Evolutionary conservation across 2,329 filamentous ascomycete species (phyloP).

Genomic region (Mycosphaerelloides madeirae): DNA sequence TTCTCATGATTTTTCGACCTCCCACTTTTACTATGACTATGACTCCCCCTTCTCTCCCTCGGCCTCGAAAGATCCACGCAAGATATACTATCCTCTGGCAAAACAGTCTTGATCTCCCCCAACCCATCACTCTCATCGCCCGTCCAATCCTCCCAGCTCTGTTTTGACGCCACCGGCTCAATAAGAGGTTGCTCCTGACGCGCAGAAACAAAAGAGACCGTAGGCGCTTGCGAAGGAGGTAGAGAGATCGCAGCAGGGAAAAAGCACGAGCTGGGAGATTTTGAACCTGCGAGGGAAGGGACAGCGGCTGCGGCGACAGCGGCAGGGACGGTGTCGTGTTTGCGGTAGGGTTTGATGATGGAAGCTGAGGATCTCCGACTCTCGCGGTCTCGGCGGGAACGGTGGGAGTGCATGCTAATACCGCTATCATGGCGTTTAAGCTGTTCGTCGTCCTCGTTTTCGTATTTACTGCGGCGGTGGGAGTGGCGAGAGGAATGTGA

Average conservation of each 20-base stretch:
- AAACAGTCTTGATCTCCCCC: slow-evolving; percentile 42
- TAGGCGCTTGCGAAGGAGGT: slow-evolving; percentile 17
- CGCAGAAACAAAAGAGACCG: background rate
- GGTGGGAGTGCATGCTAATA: slow-evolving; percentile 23
- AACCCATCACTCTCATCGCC: slow-evolving; percentile 29
- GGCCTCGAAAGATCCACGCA: slow-evolving; percentile 29
- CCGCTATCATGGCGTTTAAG: slow-evolving; percentile 28
- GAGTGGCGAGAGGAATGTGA: background rate
- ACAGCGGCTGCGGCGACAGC: slow-evolving; percentile 10
- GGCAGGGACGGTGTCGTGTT: slow-evolving; percentile 11
- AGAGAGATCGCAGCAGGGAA: slow-evolving; percentile 24
- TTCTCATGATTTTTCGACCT: slow-evolving; percentile 13
- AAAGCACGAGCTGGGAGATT: slow-evolving; percentile 16
- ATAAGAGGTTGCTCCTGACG: slow-evolving; percentile 4
- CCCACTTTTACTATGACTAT: slow-evolving; percentile 9
- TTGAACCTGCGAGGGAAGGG: slow-evolving; percentile 2
- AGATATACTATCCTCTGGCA: slow-evolving; percentile 47
- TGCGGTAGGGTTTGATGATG: slow-evolving; percentile 26
- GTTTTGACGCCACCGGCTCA: slow-evolving; percentile 8
- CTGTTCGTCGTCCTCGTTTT: slow-evolving; percentile 12
- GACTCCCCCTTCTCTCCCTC: slow-evolving; percentile 5
- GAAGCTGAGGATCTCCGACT: slow-evolving; percentile 23
- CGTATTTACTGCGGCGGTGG: slow-evolving; percentile 5
- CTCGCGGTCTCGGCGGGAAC: slow-evolving; percentile 16
- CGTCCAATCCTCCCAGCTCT: slow-evolving; percentile 18